phyloP scores from a whole-genome alignment of 2,329 filamentous ascomycete genomes.

The Cladosporium cucumerinum region DNA sequence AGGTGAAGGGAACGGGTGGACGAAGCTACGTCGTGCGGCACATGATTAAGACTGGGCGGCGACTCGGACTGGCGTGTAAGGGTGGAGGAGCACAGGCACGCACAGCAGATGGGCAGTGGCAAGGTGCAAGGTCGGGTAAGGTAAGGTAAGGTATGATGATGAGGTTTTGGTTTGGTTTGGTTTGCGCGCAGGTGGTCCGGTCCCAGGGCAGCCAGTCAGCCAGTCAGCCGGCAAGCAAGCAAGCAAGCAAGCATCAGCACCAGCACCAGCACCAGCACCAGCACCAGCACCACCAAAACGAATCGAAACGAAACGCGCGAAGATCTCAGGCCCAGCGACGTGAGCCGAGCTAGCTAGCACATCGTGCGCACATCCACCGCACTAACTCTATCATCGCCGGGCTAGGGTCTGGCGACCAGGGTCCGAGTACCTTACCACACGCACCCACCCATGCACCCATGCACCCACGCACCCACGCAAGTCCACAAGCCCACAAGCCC shows the following conservation, averaged over 20 bases:
- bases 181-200: background rate
- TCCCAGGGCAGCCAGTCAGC: too few species aligned
- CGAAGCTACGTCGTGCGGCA: conserved; percentile 7
- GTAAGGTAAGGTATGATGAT: background rate
- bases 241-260: background rate
- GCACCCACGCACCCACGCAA: too few species aligned
- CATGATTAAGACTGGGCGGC: background rate
- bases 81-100: background rate
- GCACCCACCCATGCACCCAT: too few species aligned
- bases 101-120: background rate
- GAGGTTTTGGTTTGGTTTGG: background rate
- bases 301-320: background rate
- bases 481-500: too few species aligned
- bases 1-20: conserved; percentile 4
- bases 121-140: background rate
- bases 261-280: background rate
- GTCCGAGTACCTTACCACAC: background rate
- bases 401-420: background rate
- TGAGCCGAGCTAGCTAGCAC: background rate
- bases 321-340: background rate
- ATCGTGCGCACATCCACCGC: background rate
- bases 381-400: background rate
- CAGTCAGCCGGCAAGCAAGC: background rate
- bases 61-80: background rate
- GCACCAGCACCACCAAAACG: too few species aligned